phyloP scores from a whole-genome alignment of 2,329 filamentous ascomycete genomes.

The Aspergillus felis region DNA sequence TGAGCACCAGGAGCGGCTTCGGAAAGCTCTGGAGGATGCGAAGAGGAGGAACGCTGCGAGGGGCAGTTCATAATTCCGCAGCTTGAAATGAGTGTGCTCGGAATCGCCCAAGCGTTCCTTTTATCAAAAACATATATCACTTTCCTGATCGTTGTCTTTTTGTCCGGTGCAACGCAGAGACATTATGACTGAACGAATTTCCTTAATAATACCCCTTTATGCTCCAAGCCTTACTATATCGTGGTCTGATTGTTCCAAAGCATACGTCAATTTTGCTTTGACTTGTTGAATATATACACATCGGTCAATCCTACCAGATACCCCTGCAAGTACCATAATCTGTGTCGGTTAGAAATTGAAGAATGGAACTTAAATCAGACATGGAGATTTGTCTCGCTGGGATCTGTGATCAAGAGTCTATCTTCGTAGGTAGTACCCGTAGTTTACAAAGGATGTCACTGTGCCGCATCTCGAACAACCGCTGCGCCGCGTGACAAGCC shows the following conservation, averaged over 20 bases:
- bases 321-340: not conserved
- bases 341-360: not conserved
- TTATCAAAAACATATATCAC: not conserved
- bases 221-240: not conserved
- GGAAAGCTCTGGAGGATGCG: conserved; percentile 50
- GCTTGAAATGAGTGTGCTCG: not conserved
- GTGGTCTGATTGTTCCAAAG: not conserved
- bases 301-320: not conserved
- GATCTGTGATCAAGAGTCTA: not conserved
- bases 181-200: conserved; percentile 19
- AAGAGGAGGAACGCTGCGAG: conserved; percentile 50
- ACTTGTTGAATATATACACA: not conserved
- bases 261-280: not conserved
- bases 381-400: not conserved
- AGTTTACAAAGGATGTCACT: not conserved
- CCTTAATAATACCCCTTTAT: conserved; percentile 9
- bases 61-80: conserved; percentile 10
- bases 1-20: conserved; percentile 47
- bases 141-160: not conserved
- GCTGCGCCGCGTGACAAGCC: not conserved
- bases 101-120: not conserved
- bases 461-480: not conserved
- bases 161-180: not conserved
- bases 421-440: not conserved
- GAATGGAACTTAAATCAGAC: not conserved